These are phyloP conservation scores for Clavispora vitiphila DNA, from an alignment of 805 yeast genomes.

Conservation along the genomic window DNA sequence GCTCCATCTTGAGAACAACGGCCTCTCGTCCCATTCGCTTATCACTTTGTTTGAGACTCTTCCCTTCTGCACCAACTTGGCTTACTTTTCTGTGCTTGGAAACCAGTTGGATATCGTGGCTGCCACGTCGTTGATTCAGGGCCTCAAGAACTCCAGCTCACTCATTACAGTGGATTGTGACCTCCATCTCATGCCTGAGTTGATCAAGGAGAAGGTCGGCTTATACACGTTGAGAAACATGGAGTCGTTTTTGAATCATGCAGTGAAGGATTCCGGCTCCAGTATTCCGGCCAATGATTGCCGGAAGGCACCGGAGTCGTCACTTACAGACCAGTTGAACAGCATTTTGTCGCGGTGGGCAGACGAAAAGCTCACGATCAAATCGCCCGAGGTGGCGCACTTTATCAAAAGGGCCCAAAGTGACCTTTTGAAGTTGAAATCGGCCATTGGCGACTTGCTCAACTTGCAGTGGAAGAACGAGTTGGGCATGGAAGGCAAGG, in stretches of 20 bases:
- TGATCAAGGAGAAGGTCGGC: constrained; percentile 67
- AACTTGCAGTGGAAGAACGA: constrained; percentile 50
- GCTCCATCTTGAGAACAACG: constrained; percentile 68
- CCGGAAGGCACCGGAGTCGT: background rate
- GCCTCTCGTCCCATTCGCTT: constrained; percentile 51
- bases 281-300: background rate
- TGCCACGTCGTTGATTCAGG: constrained; percentile 61
- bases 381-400: constrained; percentile 25
- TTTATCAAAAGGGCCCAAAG: constrained; percentile 24
- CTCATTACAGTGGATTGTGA: constrained; percentile 68
- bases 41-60: constrained; percentile 61
- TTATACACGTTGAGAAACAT: constrained; percentile 78
- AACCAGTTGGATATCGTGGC: constrained; percentile 56
- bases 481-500: constrained; percentile 67
- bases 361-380: constrained; percentile 27
- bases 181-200: constrained; percentile 52
- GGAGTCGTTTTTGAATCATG: constrained; percentile 45
- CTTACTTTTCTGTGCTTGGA: constrained; percentile 66
- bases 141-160: constrained; percentile 61
- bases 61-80: constrained; percentile 61
- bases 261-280: background rate
- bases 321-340: constrained; percentile 27
- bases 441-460: constrained; percentile 46
- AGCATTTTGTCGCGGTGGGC: constrained; percentile 30
- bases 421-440: constrained; percentile 27